Conservation (phyloP, 768 basidiomycete genomes). For the Tricholoma flavovirens region DNA sequence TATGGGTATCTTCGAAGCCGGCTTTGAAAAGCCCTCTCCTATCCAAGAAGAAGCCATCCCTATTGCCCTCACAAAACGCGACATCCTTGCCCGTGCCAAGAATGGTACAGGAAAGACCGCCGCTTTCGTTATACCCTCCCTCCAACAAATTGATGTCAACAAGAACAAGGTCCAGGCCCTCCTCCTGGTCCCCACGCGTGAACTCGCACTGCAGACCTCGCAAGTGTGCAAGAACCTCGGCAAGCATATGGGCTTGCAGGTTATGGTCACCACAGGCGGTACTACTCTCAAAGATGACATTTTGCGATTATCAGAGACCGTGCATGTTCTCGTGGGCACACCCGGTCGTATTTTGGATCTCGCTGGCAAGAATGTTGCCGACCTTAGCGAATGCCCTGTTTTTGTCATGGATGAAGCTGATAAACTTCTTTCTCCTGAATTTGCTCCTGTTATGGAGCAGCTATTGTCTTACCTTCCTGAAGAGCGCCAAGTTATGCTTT, state of each 20-base stretch:
- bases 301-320: slow-evolving; percentile 79
- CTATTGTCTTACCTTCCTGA: slow-evolving; percentile 78
- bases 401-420: slow-evolving; percentile 99
- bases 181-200: slow-evolving; percentile 96
- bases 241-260: slow-evolving; percentile 91
- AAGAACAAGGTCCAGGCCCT: slow-evolving; percentile 92
- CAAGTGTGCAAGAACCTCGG: slow-evolving; percentile 97
- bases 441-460: slow-evolving; percentile 98
- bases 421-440: slow-evolving; percentile 95
- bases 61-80: slow-evolving; percentile 86
- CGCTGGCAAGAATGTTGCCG: slow-evolving; percentile 87
- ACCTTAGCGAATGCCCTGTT: slow-evolving; percentile 89
- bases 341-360: slow-evolving; percentile 95
- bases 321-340: slow-evolving; percentile 96
- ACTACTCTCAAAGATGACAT: slow-evolving; percentile 99
- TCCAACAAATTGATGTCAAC: slow-evolving; percentile 84
- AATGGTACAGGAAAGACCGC: slow-evolving; percentile 98
- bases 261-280: slow-evolving; percentile 99
- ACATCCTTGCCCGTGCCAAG: slow-evolving; percentile 93
- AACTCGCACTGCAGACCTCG: slow-evolving; percentile 96
- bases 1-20: slow-evolving; percentile 99
- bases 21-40: slow-evolving; percentile 93
- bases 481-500: slow-evolving; percentile 95
- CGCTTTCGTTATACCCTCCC: slow-evolving; percentile 95
- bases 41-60: slow-evolving; percentile 99